Evolutionary conservation across 345 rosid species (phyloP), one percentile per base, ranked within the genome.

Genomic region (Pistacia vera): DNA sequence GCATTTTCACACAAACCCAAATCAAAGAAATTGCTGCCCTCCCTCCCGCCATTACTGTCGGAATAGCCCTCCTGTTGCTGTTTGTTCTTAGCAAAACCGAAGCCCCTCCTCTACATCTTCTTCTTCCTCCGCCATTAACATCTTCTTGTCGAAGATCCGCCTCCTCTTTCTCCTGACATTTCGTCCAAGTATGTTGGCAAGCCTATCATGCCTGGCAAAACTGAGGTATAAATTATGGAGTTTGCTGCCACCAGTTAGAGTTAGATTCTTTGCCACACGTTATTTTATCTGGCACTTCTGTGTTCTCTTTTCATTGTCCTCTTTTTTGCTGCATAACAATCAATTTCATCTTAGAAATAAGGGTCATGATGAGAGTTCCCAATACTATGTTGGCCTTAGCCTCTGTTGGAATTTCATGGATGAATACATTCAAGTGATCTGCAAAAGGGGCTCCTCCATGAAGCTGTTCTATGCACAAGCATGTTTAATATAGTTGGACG

Each of bases 131-230:
- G 25, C 25, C 25, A 25, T 25, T 25, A 25, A 25, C 25, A 25
- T 25, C 25, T 25, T 25, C 25, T 25, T 25, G 25, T 25, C 25
- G 25, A 25, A 1, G 25, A 25, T 25, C 25, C 25, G 25, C 25
- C 25, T 25, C 25, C 0, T 25, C 25, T 25, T 25, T 1, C 25
- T 25, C 25, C 25, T 25, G 1, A 25, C 25, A 25, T 25, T 25
- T 25, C 25, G 1, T 25, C 25, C 25, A 25, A 1, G 48, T 93
- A 93, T 80, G 95, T 97, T 10, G 99, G 98, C 85, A 96, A 96
- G 86, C 99, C 98, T 73, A 93, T 96, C n/a, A 93, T 96, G 99
- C 99, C 98, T 49, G 99, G 99, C 84, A 90, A 97, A 90, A 96
- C 99, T 17, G 99, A 96, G 99, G 99, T 94, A 85, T 33, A 8